A percentile compares a stretch with the other conserved stretches of the same genome.
Conservation (phyloP, 139 green algal genomes). For the Ettlia oleoabundans region DNA sequence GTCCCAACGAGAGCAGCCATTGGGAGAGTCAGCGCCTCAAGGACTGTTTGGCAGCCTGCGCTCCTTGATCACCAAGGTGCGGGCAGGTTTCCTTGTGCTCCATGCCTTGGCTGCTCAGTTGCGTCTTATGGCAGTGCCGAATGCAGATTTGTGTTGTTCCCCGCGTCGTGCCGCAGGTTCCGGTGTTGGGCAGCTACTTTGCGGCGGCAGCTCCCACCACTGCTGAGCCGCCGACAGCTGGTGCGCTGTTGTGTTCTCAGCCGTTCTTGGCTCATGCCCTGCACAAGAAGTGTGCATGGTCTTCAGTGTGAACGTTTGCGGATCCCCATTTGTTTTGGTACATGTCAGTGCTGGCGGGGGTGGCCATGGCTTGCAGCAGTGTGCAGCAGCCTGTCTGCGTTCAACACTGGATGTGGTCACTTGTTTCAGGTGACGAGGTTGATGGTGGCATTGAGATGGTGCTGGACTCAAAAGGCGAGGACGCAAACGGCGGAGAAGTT, state of each 20-base stretch:
- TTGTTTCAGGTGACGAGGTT: not conserved
- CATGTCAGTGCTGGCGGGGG: no score
- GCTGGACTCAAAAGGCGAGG: not conserved
- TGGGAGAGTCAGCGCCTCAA: not conserved
- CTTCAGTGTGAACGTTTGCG: not conserved
- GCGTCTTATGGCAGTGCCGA: not conserved
- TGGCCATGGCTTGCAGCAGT: no score
- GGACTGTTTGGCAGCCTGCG: conserved; percentile 1
- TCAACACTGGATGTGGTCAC: not conserved
- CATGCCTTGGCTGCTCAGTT: not conserved
- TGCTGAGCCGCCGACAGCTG: no score
- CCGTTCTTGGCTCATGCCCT: not conserved
- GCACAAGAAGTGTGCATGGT: not conserved
- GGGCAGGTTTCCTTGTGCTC: not conserved
- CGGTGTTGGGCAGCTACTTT: conserved; percentile 30
- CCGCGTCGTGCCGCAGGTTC: conserved; percentile 4
- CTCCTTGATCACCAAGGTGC: conserved; percentile 26
- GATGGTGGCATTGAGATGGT: not conserved
- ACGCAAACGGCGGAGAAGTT: not conserved
- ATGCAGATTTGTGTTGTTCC: no score
- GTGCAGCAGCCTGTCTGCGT: not conserved
- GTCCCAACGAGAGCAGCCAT: not conserved
- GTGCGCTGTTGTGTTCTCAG: no score
- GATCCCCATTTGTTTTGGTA: not conserved
- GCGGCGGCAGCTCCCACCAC: not conserved